A percentile compares a stretch with the other conserved stretches of the same genome.
Conservation (phyloP, 2,329 filamentous ascomycete genomes). For the Sporothrix schenckii region DNA sequence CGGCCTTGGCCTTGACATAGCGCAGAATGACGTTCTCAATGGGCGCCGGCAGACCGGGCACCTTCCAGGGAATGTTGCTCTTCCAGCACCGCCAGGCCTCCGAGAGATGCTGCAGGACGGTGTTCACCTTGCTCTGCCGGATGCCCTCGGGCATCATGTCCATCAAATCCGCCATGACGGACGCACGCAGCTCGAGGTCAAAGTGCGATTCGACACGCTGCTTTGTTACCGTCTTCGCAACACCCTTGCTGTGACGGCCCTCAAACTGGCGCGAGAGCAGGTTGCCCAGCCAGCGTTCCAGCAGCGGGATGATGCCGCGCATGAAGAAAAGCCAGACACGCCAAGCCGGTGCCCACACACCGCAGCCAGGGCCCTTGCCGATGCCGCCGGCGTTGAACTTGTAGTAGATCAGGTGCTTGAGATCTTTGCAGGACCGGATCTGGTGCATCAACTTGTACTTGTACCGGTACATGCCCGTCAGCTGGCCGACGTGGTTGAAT, state of each 20-base stretch:
- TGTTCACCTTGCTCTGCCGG: slow-evolving; percentile 99
- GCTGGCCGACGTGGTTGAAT: slow-evolving; percentile 97
- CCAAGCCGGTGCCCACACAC: slow-evolving; percentile 99
- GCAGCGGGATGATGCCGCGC: slow-evolving; percentile 93
- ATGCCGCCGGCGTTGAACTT: slow-evolving; percentile 97
- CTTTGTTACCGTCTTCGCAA: slow-evolving; percentile 98
- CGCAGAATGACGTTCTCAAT: slow-evolving; percentile 99
- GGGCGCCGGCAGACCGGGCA: slow-evolving; percentile 90
- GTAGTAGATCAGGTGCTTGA: slow-evolving; percentile 99
- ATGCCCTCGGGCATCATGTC: slow-evolving; percentile 99
- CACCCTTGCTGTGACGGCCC: slow-evolving; percentile 96
- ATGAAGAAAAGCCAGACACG: slow-evolving; percentile 99
- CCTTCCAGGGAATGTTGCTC: slow-evolving; percentile 99
- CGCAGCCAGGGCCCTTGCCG: slow-evolving; percentile 95
- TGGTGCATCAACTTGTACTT: slow-evolving; percentile 99
- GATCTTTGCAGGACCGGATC: slow-evolving; percentile 96
- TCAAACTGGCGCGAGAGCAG: slow-evolving; percentile 96
- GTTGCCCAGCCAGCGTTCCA: slow-evolving; percentile 97
- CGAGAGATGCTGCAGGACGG: slow-evolving; percentile 92
- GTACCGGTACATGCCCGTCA: slow-evolving; percentile 99
- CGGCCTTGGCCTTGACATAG: slow-evolving; percentile 98
- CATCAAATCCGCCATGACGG: slow-evolving; percentile 98
- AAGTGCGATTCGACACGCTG: slow-evolving; percentile 99
- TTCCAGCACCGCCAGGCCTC: slow-evolving; percentile 99
- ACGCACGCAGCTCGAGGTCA: slow-evolving; percentile 93